A percentile compares a stretch with the other conserved stretches of the same genome.
Conservation (phyloP, 768 basidiomycete genomes). For the Calocybe indica region DNA sequence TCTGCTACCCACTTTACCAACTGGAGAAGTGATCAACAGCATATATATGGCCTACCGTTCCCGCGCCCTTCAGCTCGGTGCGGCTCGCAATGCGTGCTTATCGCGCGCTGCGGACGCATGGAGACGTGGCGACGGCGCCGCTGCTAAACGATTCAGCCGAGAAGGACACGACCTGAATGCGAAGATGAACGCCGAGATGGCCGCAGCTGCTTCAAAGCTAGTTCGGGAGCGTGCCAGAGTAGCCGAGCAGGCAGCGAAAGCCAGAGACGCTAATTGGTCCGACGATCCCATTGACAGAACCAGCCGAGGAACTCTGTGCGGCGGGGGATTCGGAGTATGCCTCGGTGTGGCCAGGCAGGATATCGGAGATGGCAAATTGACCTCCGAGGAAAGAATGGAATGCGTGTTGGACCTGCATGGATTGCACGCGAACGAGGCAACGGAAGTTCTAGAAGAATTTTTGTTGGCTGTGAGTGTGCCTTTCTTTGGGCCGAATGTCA, state of each 20-base stretch:
- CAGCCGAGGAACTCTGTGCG: slow-evolving; percentile 67
- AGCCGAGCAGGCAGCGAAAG: slow-evolving; percentile 70
- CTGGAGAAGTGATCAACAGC: slow-evolving; percentile 72
- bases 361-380: slow-evolving; percentile 48
- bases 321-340: slow-evolving; percentile 78
- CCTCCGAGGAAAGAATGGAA: slow-evolving; percentile 88
- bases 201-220: slow-evolving; percentile 75
- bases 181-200: slow-evolving; percentile 86
- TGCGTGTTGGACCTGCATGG: slow-evolving; percentile 87
- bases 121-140: slow-evolving; percentile 91
- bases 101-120: slow-evolving; percentile 95
- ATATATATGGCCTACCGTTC: slow-evolving; percentile 89
- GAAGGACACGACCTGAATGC: slow-evolving; percentile 93
- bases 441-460: slow-evolving; percentile 86
- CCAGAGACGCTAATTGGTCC: slow-evolving; percentile 66
- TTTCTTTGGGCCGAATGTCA: not conserved
- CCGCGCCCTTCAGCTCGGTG: slow-evolving; percentile 86
- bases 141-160: slow-evolving; percentile 89
- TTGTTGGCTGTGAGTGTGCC: slow-evolving; percentile 66
- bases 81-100: slow-evolving; percentile 89
- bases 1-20: slow-evolving; percentile 83
- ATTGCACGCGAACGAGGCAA: slow-evolving; percentile 88
- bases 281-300: slow-evolving; percentile 81
- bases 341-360: slow-evolving; percentile 76
- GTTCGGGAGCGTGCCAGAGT: slow-evolving; percentile 76